Percentiles rank a stretch among this genome's conserved stretches.
Conservation (phyloP, 345 rosid genomes). For the Rhodomyrtus tomentosa region DNA sequence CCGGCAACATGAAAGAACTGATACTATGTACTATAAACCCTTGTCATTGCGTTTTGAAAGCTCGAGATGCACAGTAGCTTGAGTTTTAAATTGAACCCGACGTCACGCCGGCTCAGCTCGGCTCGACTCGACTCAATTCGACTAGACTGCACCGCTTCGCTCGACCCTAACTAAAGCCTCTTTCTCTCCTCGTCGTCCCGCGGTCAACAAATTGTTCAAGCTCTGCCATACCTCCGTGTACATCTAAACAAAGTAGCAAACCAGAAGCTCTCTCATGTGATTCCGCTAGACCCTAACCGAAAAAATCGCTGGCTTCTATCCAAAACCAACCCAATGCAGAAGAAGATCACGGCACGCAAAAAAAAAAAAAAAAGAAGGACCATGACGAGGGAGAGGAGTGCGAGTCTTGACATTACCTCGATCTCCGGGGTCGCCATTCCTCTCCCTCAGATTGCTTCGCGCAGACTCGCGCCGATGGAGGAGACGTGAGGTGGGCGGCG, state of each 20-base stretch:
- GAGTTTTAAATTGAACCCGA: background rate
- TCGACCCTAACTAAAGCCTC: background rate
- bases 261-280: background rate
- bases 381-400: background rate
- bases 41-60: background rate
- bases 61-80: background rate
- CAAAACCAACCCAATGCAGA: background rate
- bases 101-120: too few relatives aligned
- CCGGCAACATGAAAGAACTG: too few relatives aligned
- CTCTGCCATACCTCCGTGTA: background rate
- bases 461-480: background rate
- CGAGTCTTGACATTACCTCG: background rate
- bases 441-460: background rate
- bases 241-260: background rate
- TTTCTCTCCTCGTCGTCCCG: background rate
- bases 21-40: background rate
- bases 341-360: background rate
- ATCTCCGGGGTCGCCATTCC: background rate
- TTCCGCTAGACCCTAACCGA: background rate
- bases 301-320: background rate
- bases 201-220: background rate
- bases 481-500: background rate
- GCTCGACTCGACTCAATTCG: too few relatives aligned
- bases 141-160: fast-evolving
- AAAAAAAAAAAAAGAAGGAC: too few relatives aligned